Conservation (phyloP, 176 grass and related monocot species). For the Sorghum bicolor region DNA sequence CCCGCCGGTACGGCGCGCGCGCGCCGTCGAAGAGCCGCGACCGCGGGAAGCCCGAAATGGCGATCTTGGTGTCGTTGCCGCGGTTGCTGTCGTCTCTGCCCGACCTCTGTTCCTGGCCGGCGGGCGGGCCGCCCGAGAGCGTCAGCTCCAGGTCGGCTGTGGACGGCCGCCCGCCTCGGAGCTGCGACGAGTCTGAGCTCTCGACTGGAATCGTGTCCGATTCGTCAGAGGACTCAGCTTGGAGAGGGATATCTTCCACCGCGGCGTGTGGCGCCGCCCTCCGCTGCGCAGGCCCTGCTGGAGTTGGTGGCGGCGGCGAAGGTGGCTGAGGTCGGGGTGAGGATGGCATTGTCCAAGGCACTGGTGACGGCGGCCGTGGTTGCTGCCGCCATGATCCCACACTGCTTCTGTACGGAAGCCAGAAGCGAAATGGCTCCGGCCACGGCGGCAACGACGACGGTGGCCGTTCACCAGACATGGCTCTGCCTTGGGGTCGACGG, state of each 20-base stretch:
- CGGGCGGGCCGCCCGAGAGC: conserved; percentile 11
- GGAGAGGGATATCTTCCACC: conserved; percentile 9
- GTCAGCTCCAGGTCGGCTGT: conserved; percentile 20
- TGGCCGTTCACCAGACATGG: conserved; percentile 33
- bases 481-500: not conserved
- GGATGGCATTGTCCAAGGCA: not conserved
- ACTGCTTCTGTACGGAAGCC: conserved; percentile 46
- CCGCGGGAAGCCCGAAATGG: conserved; percentile 44
- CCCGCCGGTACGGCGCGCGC: conserved; percentile 38
- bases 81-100: not conserved
- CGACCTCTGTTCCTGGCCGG: not conserved
- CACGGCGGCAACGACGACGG: conserved; percentile 17
- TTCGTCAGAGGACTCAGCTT: conserved; percentile 12
- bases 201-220: conserved; percentile 3
- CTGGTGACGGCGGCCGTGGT: not conserved
- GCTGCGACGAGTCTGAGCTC: not conserved
- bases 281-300: not conserved
- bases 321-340: not conserved
- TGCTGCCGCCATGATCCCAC: conserved; percentile 21
- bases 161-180: not conserved
- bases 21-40: conserved; percentile 38
- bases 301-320: not conserved
- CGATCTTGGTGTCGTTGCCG: conserved; percentile 42
- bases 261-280: not conserved
- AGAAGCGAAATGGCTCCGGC: conserved; percentile 49